Evolutionary conservation across 768 basidiomycete genomes (phyloP).

Genomic region (Lactifluus rugatus): DNA sequence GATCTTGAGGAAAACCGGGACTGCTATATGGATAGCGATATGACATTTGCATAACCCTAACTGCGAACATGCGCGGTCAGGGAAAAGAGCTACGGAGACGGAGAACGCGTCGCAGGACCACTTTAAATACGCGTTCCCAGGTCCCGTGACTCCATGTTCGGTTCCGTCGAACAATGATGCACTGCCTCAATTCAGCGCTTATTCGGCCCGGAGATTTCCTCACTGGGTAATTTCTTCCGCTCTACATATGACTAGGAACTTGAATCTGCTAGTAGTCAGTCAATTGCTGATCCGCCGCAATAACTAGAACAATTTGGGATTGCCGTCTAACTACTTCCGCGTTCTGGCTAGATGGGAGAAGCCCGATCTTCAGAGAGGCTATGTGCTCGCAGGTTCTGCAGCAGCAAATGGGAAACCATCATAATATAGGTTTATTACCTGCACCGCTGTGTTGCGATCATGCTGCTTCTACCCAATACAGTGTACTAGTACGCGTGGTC

Average conservation of each 20-base stretch:
- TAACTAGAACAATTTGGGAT: neutral
- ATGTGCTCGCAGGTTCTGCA: no score
- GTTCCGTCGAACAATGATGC: conserved; percentile 17
- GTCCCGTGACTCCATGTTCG: conserved; percentile 11
- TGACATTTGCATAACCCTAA: conserved; percentile 16
- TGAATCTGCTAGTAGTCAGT: no score
- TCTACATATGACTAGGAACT: neutral
- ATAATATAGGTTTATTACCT: neutral
- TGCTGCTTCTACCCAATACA: no score
- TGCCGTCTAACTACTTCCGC: neutral
- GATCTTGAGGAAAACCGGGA: conserved; percentile 8
- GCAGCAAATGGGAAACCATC: no score
- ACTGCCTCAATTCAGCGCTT: neutral
- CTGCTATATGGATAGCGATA: conserved; percentile 17
- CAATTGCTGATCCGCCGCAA: neutral
- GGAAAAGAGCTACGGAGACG: conserved; percentile 7
- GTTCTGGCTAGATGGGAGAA: no score
- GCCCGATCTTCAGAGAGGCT: no score
- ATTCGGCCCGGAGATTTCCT: neutral
- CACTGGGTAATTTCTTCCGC: neutral
- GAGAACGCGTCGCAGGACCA: neutral
- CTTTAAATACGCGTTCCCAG: conserved; percentile 9
- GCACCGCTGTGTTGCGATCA: neutral
- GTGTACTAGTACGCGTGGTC: neutral
- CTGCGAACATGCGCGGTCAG: conserved; percentile 14